Evolutionary conservation across 371 early-diverging fungal genomes (phyloP), one percentile per base, ranked within the genome.

Genomic region (Catenaria anguillulae): DNA sequence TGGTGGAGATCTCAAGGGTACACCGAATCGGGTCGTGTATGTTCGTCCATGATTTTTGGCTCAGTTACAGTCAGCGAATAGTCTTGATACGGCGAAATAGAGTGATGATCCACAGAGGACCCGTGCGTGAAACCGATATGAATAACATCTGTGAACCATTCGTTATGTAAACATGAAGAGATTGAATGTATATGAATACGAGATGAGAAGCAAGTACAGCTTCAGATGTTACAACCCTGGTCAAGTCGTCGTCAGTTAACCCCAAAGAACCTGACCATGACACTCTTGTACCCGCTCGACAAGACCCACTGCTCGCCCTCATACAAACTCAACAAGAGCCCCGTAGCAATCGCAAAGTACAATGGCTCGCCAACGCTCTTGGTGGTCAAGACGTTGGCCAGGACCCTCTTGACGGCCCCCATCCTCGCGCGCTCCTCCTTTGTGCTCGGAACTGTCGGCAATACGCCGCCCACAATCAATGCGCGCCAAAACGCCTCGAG

Each of bases 221-320:
- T n/a, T n/a, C n/a, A n/a, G n/a, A n/a, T n/a, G n/a, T n/a, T n/a
- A n/a, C n/a, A n/a, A n/a, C n/a, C n/a, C n/a, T n/a, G n/a, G n/a
- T n/a, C n/a, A n/a, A n/a, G n/a, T n/a, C n/a, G n/a, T n/a, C 40
- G 17, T 58, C 76, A 90, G 66, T 88, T 90, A 42, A 79, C 75
- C n/a, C 89, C 89, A 69, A 90, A 88, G 65, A 88, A 78, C 15
- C 91, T 79, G n/a, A 82, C 81, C 81, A 90, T 75, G 17, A 87
- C 78, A 42, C 80, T 83, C 29, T 84, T 80, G 62, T 88, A 89
- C 55, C 84, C 84, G 33, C 81, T 73, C 64, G 74, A 78, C 60
- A 90, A 84, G 31, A 80, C 79, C 33, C 76, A 79, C 24, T 84
- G 83, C 52, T 87, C 86, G 60, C 77, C 82, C 70, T 91, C 89